Percentiles rank a stretch among this genome's conserved stretches.
Evolutionary conservation across 2,329 filamentous ascomycete genomes (phyloP).

Genomic region (Diaporthe destruens): DNA sequence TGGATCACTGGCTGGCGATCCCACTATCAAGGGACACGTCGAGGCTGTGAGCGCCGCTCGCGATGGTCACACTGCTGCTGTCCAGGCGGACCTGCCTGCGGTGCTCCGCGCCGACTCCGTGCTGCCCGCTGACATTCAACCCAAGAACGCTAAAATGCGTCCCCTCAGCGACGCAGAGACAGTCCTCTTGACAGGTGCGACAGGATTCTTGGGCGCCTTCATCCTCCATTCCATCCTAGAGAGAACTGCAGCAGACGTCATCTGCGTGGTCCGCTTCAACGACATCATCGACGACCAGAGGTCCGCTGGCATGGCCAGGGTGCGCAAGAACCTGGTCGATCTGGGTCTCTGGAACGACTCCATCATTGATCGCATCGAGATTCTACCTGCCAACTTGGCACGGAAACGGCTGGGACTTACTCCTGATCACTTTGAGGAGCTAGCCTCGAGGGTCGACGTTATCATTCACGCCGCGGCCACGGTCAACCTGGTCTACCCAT

Average conservation of each 20-base stretch:
- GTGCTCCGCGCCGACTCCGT: constrained; percentile 75
- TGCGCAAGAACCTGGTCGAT: constrained; percentile 83
- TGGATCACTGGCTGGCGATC: constrained; percentile 76
- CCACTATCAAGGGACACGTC: constrained; percentile 79
- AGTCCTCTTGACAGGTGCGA: constrained; percentile 79
- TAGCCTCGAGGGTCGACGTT: constrained; percentile 76
- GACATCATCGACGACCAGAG: constrained; percentile 75
- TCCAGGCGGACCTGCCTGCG: constrained; percentile 80
- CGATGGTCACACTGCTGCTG: constrained; percentile 79
- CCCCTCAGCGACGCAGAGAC: constrained; percentile 75
- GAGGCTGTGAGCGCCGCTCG: constrained; percentile 77
- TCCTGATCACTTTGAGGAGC: constrained; percentile 72
- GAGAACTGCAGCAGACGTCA: constrained; percentile 75
- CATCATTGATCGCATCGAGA: constrained; percentile 82
- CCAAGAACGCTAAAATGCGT: constrained; percentile 64
- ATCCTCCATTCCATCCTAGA: constrained; percentile 77
- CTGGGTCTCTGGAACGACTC: constrained; percentile 82
- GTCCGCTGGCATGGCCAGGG: constrained; percentile 76
- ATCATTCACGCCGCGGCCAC: constrained; percentile 83
- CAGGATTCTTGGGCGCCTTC: constrained; percentile 82
- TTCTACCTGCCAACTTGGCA: constrained; percentile 80
- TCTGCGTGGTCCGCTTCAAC: constrained; percentile 80
- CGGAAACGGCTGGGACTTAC: constrained; percentile 77
- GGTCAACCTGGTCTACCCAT: constrained; percentile 85
- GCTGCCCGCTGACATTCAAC: constrained; percentile 77